These are phyloP conservation scores for Citrullus colocynthis DNA, from an alignment of 306 rosid species.

Conservation along the genomic window DNA sequence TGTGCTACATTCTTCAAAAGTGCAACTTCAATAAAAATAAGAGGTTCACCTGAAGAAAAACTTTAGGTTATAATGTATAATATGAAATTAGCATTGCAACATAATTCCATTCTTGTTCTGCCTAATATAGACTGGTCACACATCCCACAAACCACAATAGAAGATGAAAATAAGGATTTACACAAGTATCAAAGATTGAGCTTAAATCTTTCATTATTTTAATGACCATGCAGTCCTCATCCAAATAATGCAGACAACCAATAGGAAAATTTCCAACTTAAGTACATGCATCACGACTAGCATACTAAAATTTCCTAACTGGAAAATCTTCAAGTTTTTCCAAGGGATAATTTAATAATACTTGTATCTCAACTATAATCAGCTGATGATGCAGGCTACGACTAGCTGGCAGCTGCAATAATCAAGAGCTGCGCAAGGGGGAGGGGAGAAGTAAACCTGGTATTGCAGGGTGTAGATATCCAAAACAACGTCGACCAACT, in stretches of 20 bases:
- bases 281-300: neutral
- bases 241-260: neutral
- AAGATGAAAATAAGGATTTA: neutral
- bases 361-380: neutral
- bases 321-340: neutral
- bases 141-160: neutral
- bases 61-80: neutral
- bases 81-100: neutral
- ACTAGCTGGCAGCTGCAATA: neutral
- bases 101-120: neutral
- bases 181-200: neutral
- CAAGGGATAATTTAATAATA: neutral
- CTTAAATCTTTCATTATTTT: neutral
- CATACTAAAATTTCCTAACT: neutral
- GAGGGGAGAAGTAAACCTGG: conserved; percentile 37
- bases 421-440: neutral
- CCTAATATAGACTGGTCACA: neutral
- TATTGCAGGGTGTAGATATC: conserved; percentile 87
- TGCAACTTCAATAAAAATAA: conserved; percentile 89
- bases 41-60: conserved; percentile 54
- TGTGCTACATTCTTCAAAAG: conserved; percentile 69
- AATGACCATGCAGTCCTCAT: neutral
- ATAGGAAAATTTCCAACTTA: neutral
- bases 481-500: conserved; percentile 88
- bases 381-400: neutral